Evolutionary conservation across 495 filamentous ascomycete species (phyloP).

Genomic region (Penicillium tannophilum): DNA sequence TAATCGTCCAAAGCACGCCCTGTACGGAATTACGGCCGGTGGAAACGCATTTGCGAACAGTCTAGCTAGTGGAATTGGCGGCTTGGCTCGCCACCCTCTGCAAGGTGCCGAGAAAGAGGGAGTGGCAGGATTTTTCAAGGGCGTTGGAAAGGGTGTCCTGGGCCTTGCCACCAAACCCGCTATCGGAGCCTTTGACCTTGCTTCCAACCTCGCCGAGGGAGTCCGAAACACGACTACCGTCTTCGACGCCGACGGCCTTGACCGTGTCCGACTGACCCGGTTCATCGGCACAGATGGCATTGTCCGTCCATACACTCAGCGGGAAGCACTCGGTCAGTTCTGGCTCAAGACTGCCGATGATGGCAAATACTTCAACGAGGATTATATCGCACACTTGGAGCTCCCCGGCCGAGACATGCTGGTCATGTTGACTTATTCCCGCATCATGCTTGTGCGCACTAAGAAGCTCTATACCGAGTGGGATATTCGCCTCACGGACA

Average conservation of each 20-base stretch:
- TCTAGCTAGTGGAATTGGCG: conserved; percentile 89
- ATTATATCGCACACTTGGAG: conserved; percentile 95
- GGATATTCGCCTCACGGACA: conserved; percentile 93
- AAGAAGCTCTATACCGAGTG: conserved; percentile 86
- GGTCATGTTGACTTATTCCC: conserved; percentile 90
- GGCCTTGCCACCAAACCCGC: conserved; percentile 94
- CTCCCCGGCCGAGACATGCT: conserved; percentile 88
- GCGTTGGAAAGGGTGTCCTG: conserved; percentile 91
- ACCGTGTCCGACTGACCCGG: conserved; percentile 87
- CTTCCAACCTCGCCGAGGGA: conserved; percentile 93
- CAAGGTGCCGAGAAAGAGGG: conserved; percentile 97
- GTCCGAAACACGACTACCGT: conserved; percentile 98
- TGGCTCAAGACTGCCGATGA: conserved; percentile 98
- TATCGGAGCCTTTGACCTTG: conserved; percentile 94
- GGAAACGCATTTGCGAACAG: conserved; percentile 93
- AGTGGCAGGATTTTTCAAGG: conserved; percentile 91
- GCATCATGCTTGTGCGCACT: conserved; percentile 87
- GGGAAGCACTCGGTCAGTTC: conserved; percentile 94
- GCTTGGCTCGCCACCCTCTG: conserved; percentile 87
- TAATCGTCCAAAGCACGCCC: conserved; percentile 93
- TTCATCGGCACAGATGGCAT: conserved; percentile 92
- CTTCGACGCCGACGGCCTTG: conserved; percentile 91
- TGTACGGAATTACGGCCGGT: conserved; percentile 94
- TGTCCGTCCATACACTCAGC: conserved; percentile 92
- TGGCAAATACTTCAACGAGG: conserved; percentile 95